phyloP scores from a whole-genome alignment of 345 rosid species.

The Hibiscus syriacus region DNA sequence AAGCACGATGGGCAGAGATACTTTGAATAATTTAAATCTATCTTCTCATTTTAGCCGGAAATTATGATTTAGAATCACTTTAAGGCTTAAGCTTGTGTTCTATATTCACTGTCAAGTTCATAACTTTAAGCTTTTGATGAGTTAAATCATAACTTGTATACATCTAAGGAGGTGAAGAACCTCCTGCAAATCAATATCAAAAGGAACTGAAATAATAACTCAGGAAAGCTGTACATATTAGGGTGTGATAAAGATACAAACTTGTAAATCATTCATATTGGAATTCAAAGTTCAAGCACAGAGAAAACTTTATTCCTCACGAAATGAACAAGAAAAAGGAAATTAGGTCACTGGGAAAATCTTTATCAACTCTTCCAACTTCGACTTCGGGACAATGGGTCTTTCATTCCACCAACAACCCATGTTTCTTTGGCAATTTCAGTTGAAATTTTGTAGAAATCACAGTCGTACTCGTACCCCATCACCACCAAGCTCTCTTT shows the following conservation, averaged over 20 bases:
- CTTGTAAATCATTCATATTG: no score
- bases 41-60: no score
- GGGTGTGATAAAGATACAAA: no score
- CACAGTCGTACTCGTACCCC: slow-evolving; percentile 41
- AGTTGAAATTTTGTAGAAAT: slow-evolving; percentile 50
- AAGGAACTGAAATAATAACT: not conserved
- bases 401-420: slow-evolving; percentile 59
- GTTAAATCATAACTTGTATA: no score
- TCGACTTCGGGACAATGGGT: slow-evolving; percentile 51
- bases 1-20: no score
- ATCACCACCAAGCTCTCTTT: slow-evolving; percentile 36
- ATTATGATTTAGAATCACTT: no score
- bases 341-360: not conserved
- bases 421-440: slow-evolving; percentile 77
- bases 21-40: no score
- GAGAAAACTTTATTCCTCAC: not conserved
- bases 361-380: slow-evolving; percentile 61
- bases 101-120: no score
- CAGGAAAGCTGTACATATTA: no score
- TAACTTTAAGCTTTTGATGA: no score
- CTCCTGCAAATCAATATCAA: not conserved
- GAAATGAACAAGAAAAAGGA: not conserved
- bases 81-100: no score
- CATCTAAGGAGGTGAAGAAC: not conserved
- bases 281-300: not conserved